Evolutionary conservation across 129 eudicot species (phyloP).

Genomic region (Chrysanthemum makinoi): DNA sequence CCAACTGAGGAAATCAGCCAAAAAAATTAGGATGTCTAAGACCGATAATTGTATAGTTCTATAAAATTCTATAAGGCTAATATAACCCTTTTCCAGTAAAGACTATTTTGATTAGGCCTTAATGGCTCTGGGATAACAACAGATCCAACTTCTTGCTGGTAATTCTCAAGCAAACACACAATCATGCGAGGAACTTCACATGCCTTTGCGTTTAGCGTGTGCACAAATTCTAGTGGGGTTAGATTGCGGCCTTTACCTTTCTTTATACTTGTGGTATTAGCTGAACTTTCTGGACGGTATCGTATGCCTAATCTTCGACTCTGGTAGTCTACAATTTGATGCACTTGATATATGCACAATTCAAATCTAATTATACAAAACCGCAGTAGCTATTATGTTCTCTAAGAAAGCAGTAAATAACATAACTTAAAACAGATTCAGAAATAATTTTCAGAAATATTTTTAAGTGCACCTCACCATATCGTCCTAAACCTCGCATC

Average conservation of each 20-base stretch:
- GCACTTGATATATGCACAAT: conserved; percentile 88
- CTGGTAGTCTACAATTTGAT: conserved; percentile 94
- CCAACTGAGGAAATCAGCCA: neutral
- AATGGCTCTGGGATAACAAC: conserved; percentile 75
- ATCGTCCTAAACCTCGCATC: conserved; percentile 98
- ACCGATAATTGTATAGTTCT: neutral
- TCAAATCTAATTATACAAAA: neutral
- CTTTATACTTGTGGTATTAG: conserved; percentile 31
- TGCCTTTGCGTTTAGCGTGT: conserved; percentile 89
- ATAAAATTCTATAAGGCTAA: neutral
- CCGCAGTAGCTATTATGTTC: neutral
- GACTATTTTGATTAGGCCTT: conserved; percentile 54
- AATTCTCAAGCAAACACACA: conserved; percentile 86
- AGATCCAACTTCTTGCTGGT: conserved; percentile 86
- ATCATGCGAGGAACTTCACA: conserved; percentile 90
- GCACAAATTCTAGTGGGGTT: conserved; percentile 76
- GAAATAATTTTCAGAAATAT: too few species aligned
- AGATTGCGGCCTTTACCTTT: conserved; percentile 61
- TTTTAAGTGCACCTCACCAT: conserved; percentile 74
- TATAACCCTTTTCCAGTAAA: neutral
- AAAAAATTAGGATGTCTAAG: neutral
- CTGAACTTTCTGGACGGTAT: conserved; percentile 61
- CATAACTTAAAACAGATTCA: neutral
- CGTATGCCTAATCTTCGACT: conserved; percentile 87
- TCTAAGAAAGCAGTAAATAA: neutral